A percentile compares a stretch with the other conserved stretches of the same genome.
These are phyloP conservation scores for Phytophthora nicotianae DNA, from an alignment of 352 stramenopile species.

Conservation along the genomic window DNA sequence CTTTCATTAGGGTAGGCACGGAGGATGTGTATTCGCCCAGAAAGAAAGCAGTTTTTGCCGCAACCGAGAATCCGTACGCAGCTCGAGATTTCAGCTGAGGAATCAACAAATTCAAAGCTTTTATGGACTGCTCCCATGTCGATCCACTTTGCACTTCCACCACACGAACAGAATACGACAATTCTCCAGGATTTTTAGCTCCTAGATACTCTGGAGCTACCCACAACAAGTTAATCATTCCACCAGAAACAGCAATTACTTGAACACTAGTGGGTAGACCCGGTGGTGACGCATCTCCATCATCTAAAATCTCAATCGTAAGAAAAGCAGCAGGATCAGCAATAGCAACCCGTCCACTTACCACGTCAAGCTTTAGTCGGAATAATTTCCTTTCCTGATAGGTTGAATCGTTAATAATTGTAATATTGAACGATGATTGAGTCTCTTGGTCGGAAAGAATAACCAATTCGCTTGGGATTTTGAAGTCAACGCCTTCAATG, in stretches of 20 bases:
- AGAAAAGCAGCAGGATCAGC: constrained; percentile 1
- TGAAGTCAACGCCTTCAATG: constrained; percentile 41
- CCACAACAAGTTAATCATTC: constrained; percentile 42
- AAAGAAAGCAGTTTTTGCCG: constrained; percentile 32
- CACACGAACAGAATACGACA: constrained; percentile 39
- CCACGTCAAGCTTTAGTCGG: constrained; percentile 30
- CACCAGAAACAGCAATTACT: constrained; percentile 29
- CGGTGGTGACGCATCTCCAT: constrained; percentile 54
- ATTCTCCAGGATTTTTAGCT: constrained; percentile 27
- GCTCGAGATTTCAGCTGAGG: constrained; percentile 32
- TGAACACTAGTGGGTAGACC: constrained; percentile 25
- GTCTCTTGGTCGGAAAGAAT: constrained; percentile 34
- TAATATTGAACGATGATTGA: constrained; percentile 16
- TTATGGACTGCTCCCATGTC: constrained; percentile 17
- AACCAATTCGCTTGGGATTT: constrained; percentile 12
- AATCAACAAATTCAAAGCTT: constrained; percentile 24
- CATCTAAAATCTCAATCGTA: constrained; percentile 54
- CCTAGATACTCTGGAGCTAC: constrained; percentile 36
- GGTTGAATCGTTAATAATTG: constrained; percentile 49
- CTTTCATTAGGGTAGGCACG: constrained; percentile 26
- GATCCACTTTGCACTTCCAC: constrained; percentile 20
- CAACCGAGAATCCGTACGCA: constrained; percentile 40
- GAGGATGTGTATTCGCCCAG: constrained; percentile 20
- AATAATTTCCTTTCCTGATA: constrained; percentile 56
- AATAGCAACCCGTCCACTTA: constrained; percentile 34